Evolutionary conservation across 371 early-diverging fungal genomes (phyloP).

Genomic region (Gilbertella persicaria): DNA sequence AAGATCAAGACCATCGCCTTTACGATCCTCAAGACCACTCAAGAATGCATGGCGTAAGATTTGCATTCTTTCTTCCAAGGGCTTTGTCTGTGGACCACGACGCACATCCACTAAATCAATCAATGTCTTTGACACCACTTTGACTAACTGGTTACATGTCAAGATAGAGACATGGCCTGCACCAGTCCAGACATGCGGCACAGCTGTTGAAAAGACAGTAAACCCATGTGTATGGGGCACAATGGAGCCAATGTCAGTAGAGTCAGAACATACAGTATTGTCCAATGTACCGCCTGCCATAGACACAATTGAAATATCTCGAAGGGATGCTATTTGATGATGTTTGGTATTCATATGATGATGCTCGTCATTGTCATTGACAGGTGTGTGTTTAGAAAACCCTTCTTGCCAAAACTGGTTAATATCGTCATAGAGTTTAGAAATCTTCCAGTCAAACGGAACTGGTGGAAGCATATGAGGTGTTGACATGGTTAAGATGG

Average conservation of each 20-base stretch:
- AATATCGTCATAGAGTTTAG: conserved; percentile 73
- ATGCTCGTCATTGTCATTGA: conserved; percentile 9
- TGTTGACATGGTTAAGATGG: conserved; percentile 88
- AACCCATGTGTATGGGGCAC: conserved; percentile 73
- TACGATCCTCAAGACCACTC: conserved; percentile 60
- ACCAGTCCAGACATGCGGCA: conserved; percentile 88
- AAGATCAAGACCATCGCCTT: conserved; percentile 38
- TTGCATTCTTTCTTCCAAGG: conserved; percentile 63
- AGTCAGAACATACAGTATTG: conserved; percentile 78
- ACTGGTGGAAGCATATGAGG: conserved; percentile 90
- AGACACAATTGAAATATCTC: conserved; percentile 79
- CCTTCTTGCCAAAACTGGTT: conserved; percentile 75
- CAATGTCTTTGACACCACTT: conserved; percentile 59
- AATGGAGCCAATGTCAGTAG: conserved; percentile 75
- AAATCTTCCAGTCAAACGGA: conserved; percentile 77
- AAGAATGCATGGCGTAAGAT: conserved; percentile 63
- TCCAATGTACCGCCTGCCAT: conserved; percentile 93
- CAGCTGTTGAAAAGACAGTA: conserved; percentile 70
- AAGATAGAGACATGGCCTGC: conserved; percentile 88
- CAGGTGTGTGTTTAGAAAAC: conserved; percentile 24
- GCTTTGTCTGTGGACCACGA: conserved; percentile 64
- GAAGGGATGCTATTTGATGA: conserved; percentile 19
- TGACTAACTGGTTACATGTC: conserved; percentile 92
- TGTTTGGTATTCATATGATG: conserved; percentile 10
- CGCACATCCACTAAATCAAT: conserved; percentile 71